Evolutionary conservation across 179 eudicot genomes (phyloP).

Genomic region (Dionaea muscipula): DNA sequence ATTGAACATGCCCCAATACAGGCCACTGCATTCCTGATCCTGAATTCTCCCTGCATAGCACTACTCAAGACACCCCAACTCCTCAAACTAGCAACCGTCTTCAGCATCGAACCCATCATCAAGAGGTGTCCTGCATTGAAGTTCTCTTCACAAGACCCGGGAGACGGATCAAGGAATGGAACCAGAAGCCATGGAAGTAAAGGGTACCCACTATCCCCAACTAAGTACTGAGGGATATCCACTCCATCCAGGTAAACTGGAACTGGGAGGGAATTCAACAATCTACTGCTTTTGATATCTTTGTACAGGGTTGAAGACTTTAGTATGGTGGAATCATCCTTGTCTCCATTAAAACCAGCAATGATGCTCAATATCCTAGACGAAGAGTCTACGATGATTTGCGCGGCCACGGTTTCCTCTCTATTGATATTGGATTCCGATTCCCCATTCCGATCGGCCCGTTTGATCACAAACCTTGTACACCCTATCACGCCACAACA

Average conservation of each 20-base stretch:
- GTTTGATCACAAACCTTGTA: constrained; percentile 30
- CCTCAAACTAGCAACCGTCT: constrained; percentile 55
- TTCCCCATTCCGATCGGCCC: neutral
- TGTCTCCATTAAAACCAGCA: constrained; percentile 52
- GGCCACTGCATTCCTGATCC: constrained; percentile 52
- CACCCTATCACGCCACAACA: constrained; percentile 67
- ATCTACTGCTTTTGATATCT: constrained; percentile 35
- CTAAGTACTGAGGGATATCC: constrained; percentile 46
- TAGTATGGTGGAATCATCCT: constrained; percentile 26
- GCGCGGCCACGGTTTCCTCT: constrained; percentile 40
- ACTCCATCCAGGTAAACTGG: constrained; percentile 17
- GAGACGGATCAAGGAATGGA: constrained; percentile 34
- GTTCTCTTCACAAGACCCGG: constrained; percentile 31
- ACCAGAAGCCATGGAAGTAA: constrained; percentile 64
- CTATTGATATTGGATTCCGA: neutral
- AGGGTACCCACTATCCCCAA: constrained; percentile 56
- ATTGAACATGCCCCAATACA: constrained; percentile 82
- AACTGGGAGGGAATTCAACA: constrained; percentile 27
- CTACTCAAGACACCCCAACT: constrained; percentile 63
- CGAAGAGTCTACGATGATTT: constrained; percentile 65
- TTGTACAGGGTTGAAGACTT: constrained; percentile 46
- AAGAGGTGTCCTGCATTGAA: constrained; percentile 25
- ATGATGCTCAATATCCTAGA: constrained; percentile 55
- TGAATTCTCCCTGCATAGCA: constrained; percentile 46
- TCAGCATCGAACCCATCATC: constrained; percentile 27